phyloP scores from a whole-genome alignment of 805 yeast genomes.

The Candida insectalens region DNA sequence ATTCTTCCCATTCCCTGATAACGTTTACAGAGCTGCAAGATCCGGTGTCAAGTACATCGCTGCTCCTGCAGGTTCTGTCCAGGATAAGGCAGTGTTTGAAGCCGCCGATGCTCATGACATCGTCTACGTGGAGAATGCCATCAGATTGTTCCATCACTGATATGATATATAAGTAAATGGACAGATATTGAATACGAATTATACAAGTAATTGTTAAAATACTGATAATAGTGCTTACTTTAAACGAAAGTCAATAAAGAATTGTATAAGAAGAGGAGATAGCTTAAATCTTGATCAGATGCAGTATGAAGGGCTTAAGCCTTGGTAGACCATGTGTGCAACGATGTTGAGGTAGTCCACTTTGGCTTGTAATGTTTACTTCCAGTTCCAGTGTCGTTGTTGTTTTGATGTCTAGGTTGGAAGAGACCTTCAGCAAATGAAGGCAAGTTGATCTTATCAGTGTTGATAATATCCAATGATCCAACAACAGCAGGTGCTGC shows the following conservation, averaged over 20 bases:
- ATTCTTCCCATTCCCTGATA: slow-evolving; percentile 99
- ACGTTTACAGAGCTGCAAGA: slow-evolving; percentile 94
- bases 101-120: slow-evolving; percentile 90
- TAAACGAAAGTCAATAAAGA: neutral
- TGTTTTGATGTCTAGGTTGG: slow-evolving; percentile 77
- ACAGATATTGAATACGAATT: too few species aligned
- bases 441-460: slow-evolving; percentile 24
- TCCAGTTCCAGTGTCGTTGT: slow-evolving; percentile 74
- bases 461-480: slow-evolving; percentile 30
- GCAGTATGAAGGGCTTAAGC: slow-evolving; percentile 8
- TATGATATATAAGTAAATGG: too few species aligned
- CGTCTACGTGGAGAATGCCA: slow-evolving; percentile 94
- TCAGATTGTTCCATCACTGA: slow-evolving; percentile 95
- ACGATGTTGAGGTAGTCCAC: slow-evolving; percentile 34
- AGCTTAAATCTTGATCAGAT: neutral
- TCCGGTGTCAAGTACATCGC: slow-evolving; percentile 94
- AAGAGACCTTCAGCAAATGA: slow-evolving; percentile 51
- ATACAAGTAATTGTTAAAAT: too few species aligned
- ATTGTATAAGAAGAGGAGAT: neutral
- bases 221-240: too few species aligned
- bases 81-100: slow-evolving; percentile 91
- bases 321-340: slow-evolving; percentile 41
- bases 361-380: slow-evolving; percentile 29
- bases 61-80: slow-evolving; percentile 96
- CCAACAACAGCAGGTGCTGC: slow-evolving; percentile 88